phyloP scores from a whole-genome alignment of 2,329 filamentous ascomycete genomes.

The Aspergillus eucalypticola region DNA sequence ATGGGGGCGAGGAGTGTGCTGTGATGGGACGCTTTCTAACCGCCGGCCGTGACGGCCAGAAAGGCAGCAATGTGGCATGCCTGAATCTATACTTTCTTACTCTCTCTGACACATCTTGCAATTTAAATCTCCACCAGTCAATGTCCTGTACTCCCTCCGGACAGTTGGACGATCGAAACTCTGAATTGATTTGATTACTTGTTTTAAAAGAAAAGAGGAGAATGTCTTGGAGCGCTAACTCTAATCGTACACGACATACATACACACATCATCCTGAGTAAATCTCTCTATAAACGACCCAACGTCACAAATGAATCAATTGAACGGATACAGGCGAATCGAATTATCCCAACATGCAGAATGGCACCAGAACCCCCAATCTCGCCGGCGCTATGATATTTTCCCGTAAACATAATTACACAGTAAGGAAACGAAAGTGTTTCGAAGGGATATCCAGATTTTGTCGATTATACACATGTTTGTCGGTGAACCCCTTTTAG shows the following conservation, averaged over 20 bases:
- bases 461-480: constrained; percentile 19
- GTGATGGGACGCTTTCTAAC: constrained; percentile 1
- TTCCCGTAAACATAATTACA: constrained; percentile 32
- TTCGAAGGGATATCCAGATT: constrained; percentile 21
- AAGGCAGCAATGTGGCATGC: background rate
- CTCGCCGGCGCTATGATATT: constrained; percentile 44
- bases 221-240: constrained; percentile 10
- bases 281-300: constrained; percentile 3
- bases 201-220: constrained; percentile 12
- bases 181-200: too few relatives aligned
- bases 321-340: constrained; percentile 15
- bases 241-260: constrained; percentile 17
- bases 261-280: constrained; percentile 8
- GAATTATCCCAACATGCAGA: constrained; percentile 19
- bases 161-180: too few relatives aligned
- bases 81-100: background rate
- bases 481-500: constrained; percentile 24
- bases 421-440: constrained; percentile 27
- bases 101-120: too few relatives aligned
- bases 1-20: background rate
- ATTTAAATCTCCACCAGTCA: background rate
- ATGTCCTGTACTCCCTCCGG: background rate
- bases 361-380: constrained; percentile 25
- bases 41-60: constrained; percentile 3
- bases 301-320: constrained; percentile 1